Conservation (phyloP, 2,329 filamentous ascomycete genomes). For the Pseudohalonectria lignicola region DNA sequence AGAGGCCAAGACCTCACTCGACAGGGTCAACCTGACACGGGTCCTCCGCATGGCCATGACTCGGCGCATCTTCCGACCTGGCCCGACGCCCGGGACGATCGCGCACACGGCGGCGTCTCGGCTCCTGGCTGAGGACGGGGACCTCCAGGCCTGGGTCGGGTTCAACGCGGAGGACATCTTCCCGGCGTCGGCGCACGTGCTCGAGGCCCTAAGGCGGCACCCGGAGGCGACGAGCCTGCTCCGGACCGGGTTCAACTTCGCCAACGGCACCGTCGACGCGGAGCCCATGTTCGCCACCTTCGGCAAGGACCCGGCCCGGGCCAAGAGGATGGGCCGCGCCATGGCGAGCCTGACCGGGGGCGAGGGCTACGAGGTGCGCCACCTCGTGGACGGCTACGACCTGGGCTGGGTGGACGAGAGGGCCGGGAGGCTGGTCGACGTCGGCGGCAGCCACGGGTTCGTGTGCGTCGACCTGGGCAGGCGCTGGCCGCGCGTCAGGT, state of each 20-base stretch:
- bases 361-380: conserved; percentile 42
- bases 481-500: conserved; percentile 36
- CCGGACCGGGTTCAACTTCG: conserved; percentile 38
- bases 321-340: conserved; percentile 39
- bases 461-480: conserved; percentile 43
- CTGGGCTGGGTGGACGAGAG: conserved; percentile 19
- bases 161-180: conserved; percentile 38
- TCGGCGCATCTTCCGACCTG: conserved; percentile 24
- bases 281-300: conserved; percentile 45
- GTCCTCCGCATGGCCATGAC: conserved; percentile 26
- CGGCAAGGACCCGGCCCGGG: conserved; percentile 32
- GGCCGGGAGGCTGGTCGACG: conserved; percentile 41
- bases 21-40: conserved; percentile 17
- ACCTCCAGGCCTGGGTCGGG: conserved; percentile 18
- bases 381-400: conserved; percentile 29
- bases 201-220: conserved; percentile 29
- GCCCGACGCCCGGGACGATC: conserved; percentile 23
- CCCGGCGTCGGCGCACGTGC: conserved; percentile 32
- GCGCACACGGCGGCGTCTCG: conserved; percentile 24
- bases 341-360: conserved; percentile 44
- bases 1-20: conserved; percentile 9
- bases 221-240: conserved; percentile 37
- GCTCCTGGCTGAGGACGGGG: conserved; percentile 16
- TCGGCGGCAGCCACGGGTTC: conserved; percentile 48
- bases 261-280: conserved; percentile 35